Percentiles rank a stretch among this genome's conserved stretches.
These are phyloP conservation scores for Fusarium hainanense DNA, from an alignment of 2,329 filamentous ascomycete species.

Conservation along the genomic window DNA sequence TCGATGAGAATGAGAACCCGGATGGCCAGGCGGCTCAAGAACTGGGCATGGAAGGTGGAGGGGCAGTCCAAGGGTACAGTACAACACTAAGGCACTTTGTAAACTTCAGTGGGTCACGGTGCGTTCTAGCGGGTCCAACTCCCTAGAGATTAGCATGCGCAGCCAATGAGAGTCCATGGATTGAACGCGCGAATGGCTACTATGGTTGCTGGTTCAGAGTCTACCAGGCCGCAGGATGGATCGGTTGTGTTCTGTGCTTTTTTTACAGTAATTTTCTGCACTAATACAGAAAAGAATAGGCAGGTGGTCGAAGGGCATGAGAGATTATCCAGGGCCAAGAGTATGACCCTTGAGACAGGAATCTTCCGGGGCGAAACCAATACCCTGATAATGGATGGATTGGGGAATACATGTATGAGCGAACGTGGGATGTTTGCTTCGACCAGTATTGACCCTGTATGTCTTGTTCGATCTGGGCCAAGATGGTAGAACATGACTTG, in stretches of 20 bases:
- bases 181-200: slow-evolving; percentile 10
- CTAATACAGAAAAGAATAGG: neutral
- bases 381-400: neutral
- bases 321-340: neutral
- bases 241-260: neutral
- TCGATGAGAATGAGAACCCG: slow-evolving; percentile 45
- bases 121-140: slow-evolving; percentile 12
- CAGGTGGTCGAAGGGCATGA: neutral
- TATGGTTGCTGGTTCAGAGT: slow-evolving; percentile 4
- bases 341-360: neutral
- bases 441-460: neutral
- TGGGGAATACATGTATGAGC: neutral
- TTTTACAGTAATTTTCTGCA: neutral
- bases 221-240: neutral
- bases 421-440: slow-evolving; percentile 1
- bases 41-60: slow-evolving; percentile 32
- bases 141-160: neutral
- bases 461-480: neutral
- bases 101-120: slow-evolving; percentile 21
- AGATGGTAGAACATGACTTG: neutral
- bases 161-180: slow-evolving; percentile 29
- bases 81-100: slow-evolving; percentile 29
- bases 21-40: slow-evolving; percentile 44
- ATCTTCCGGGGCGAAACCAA: neutral
- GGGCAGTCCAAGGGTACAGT: slow-evolving; percentile 18